Conservation (phyloP, 2,329 filamentous ascomycete species). For the Decorospora gaudefroyi region DNA sequence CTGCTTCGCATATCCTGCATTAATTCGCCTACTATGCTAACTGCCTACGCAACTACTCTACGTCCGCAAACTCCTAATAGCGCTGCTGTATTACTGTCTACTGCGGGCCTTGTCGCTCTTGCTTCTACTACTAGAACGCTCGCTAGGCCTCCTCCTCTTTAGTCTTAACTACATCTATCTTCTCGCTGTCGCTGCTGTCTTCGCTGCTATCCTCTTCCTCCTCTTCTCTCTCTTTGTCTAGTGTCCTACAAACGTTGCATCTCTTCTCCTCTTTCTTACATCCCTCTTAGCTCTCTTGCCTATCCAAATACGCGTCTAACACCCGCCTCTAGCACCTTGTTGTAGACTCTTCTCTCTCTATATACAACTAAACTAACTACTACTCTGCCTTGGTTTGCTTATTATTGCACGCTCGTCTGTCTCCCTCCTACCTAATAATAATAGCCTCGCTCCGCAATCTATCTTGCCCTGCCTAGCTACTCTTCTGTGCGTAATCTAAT, state of each 20-base stretch:
- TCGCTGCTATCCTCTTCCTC: conserved; percentile 1
- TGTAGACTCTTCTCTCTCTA: background rate
- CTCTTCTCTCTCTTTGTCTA: conserved; percentile 1
- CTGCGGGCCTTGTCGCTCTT: background rate
- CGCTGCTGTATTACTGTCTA: conserved; percentile 7
- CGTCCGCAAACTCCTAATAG: conserved; percentile 10
- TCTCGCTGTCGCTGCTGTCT: conserved; percentile 2
- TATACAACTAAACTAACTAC: conserved; percentile 8
- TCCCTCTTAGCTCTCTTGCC: background rate
- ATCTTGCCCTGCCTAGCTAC: conserved; percentile 8
- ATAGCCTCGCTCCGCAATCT: conserved; percentile 9
- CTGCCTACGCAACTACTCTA: conserved; percentile 12
- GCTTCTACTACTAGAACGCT: conserved; percentile 9
- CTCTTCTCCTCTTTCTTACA: conserved; percentile 6
- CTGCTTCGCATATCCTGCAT: conserved; percentile 13
- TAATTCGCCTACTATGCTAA: conserved; percentile 14
- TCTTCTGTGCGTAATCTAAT: conserved; percentile 16
- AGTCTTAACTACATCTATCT: conserved; percentile 1
- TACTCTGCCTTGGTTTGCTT: conserved; percentile 5
- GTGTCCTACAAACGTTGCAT: conserved; percentile 7
- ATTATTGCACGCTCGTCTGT: conserved; percentile 1
- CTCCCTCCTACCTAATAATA: conserved; percentile 9
- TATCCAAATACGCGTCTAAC: conserved; percentile 15
- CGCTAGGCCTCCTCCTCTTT: conserved; percentile 6
- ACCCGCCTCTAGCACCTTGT: conserved; percentile 10